Evolutionary conservation across 1,139 yeast species (phyloP), one percentile per base, ranked within the genome.

Genomic region (Pichia cactophila): DNA sequence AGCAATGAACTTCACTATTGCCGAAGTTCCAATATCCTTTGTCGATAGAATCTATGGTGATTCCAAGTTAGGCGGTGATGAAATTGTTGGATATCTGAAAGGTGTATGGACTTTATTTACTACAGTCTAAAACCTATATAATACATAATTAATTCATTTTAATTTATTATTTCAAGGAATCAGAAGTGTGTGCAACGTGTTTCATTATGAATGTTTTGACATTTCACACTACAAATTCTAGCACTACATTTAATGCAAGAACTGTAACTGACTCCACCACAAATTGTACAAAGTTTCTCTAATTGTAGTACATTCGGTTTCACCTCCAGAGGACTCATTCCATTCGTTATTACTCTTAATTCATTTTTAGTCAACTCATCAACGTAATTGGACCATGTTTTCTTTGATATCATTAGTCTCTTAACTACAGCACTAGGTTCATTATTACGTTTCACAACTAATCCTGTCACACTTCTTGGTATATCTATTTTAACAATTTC

Each of bases 31-130:
- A 47, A 85, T 85, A 57, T 77, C 81, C 54, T 85, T 85, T 61
- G 92, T 85, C 44, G 94, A 85, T 67, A 76, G 94, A 64, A 73
- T 85, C 56, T 85, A 85, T 61, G 94, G 94, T 43, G 92, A 85
- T 67, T 75, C 83, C 58, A 85, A 85, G 66, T 77, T 85, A 56
- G 92, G 94, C 29, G 90, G 92, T 37, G 87, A 83, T 63, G 94
- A 85, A 67, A 84, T 84, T 57, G 83, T 85, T 44, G 87, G 84
- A 54, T 84, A 85, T 64, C 75, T 82, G 64, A 81, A 81, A 67
- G 92, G 85, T 51, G 86, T 84, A 16, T 83, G 87, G 87, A 70
- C 74, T 45, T 73, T 84, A 59, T 84, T 83, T 59, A 78, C 82
- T 38, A 72, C 77, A 57, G 85, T 83, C 53, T 83, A 71, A 58